phyloP scores from a whole-genome alignment of 164 flowering plant genomes.

The Pachysandra terminalis region DNA sequence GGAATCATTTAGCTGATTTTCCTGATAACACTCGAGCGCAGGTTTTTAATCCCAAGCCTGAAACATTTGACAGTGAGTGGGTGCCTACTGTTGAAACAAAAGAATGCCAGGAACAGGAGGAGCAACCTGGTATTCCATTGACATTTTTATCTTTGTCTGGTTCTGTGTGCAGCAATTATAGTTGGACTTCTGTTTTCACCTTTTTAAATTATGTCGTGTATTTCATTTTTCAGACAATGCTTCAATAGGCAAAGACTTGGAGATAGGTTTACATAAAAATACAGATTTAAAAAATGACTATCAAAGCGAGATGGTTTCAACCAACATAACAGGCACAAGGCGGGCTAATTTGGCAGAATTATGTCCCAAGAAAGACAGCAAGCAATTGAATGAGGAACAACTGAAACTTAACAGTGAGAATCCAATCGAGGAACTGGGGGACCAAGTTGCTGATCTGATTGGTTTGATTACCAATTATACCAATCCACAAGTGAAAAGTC shows the following conservation, averaged over 20 bases:
- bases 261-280: constrained; percentile 31
- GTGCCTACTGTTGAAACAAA: constrained; percentile 22
- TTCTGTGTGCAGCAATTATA: background rate
- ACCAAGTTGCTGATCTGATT: constrained; percentile 17
- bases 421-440: constrained; percentile 14
- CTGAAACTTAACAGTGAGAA: constrained; percentile 23
- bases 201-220: background rate
- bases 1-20: constrained; percentile 37
- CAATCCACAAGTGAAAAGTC: constrained; percentile 20
- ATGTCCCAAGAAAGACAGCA: constrained; percentile 17
- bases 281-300: constrained; percentile 26
- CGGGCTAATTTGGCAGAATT: constrained; percentile 24
- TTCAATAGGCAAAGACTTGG: too few relatives aligned
- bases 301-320: constrained; percentile 25
- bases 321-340: constrained; percentile 15
- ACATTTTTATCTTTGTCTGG: background rate
- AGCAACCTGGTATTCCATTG: constrained; percentile 35
- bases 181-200: background rate
- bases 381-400: constrained; percentile 23
- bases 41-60: constrained; percentile 43
- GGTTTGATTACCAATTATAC: constrained; percentile 21
- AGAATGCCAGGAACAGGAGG: constrained; percentile 31
- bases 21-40: constrained; percentile 61
- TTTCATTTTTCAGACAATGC: constrained; percentile 33
- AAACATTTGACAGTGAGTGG: constrained; percentile 29